Evolutionary conservation across 2,329 filamentous ascomycete species (phyloP), one percentile per base, ranked within the genome.

Genomic region (Dendryphion nanum): DNA sequence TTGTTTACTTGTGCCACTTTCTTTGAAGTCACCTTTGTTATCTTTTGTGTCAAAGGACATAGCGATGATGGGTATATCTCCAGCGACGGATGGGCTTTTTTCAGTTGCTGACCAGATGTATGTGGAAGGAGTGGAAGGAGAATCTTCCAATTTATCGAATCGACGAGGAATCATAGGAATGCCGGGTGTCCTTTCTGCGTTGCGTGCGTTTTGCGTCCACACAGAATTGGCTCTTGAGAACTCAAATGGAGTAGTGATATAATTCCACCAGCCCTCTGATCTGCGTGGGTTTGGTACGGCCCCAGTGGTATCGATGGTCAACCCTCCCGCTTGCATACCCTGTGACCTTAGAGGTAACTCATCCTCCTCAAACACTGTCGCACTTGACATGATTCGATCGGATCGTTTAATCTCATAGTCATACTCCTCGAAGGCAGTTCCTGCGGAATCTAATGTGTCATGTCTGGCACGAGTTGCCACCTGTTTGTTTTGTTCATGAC

Each of bases 261-360:
- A 75, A 52, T 87, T 86, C 85, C 85, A 89, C 85, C 85, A 89
- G 15, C 85, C 85, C 42, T 75, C 74, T 18, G 82, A 83, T 38
- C 74, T 75, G 8, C 78, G 75, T 29, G 71, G 75, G 18, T 77
- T 78, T 28, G 76, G 78, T 12, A 33, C 31, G 5, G 67, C 52
- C 15, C 61, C 47, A 13, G 52, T 51, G 3, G 65, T 66, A 33
- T 69, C 62, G 17, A 69, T 50, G 32, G 57, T 48, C 30, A 67
- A 36, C 33, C 73, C 63, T 13, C 49, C 49, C n/a, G 26, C 17
- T 14, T 57, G 53, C 5, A 48, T 34, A n/a, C 41, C 50, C 18
- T 42, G 50, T 12, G 53, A 57, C 2, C 48, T 46, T 17, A 64
- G 35, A 24, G 64, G 61, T 6, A 53, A 59, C 18, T 77, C 77